Evolutionary conservation across 2,329 filamentous ascomycete genomes (phyloP).

Genomic region (Clonostachys rosea): DNA sequence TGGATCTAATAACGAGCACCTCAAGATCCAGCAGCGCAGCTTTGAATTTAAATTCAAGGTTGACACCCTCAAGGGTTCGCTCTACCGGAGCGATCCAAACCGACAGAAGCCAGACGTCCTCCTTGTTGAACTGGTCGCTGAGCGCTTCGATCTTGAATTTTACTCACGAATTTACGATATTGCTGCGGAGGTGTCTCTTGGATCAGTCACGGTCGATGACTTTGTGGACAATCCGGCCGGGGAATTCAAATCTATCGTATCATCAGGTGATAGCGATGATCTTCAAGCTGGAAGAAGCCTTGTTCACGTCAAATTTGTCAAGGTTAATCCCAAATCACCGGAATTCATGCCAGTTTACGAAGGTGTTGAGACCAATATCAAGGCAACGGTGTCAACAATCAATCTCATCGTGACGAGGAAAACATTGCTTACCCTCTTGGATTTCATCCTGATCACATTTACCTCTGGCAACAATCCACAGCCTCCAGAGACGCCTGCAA

Average conservation of each 20-base stretch:
- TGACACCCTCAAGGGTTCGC: slow-evolving; percentile 85
- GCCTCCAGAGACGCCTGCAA: slow-evolving; percentile 21
- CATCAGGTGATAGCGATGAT: slow-evolving; percentile 70
- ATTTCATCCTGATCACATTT: slow-evolving; percentile 93
- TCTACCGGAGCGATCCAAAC: slow-evolving; percentile 82
- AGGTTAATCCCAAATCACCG: slow-evolving; percentile 84
- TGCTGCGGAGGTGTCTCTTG: slow-evolving; percentile 84
- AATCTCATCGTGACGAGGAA: slow-evolving; percentile 92
- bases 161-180: slow-evolving; percentile 89
- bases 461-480: slow-evolving; percentile 53
- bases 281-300: slow-evolving; percentile 74
- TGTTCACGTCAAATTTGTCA: slow-evolving; percentile 83
- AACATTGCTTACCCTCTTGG: slow-evolving; percentile 84
- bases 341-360: slow-evolving; percentile 92
- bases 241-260: slow-evolving; percentile 97
- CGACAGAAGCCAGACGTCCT: slow-evolving; percentile 72
- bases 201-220: slow-evolving; percentile 85
- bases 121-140: slow-evolving; percentile 85
- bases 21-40: slow-evolving; percentile 79
- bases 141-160: slow-evolving; percentile 82
- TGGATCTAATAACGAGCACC: slow-evolving; percentile 46
- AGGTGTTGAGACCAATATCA: slow-evolving; percentile 88
- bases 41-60: slow-evolving; percentile 98
- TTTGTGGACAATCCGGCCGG: slow-evolving; percentile 84
- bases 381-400: slow-evolving; percentile 89